These are phyloP conservation scores for Paulownia fortunei DNA, from an alignment of 257 asterid genomes.

Conservation along the genomic window DNA sequence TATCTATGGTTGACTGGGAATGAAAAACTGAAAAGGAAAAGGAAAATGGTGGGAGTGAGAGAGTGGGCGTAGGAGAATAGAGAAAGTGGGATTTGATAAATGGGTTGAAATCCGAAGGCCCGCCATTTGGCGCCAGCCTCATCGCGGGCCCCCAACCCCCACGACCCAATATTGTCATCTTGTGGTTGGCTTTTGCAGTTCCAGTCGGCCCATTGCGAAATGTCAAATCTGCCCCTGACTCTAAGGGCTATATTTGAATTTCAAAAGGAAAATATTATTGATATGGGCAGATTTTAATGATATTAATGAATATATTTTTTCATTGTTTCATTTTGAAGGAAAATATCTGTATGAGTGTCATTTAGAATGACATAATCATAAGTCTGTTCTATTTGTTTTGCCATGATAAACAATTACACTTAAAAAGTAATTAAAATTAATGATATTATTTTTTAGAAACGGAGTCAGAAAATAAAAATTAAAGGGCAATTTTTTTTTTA, in stretches of 20 bases:
- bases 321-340: neutral
- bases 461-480: too few relatives aligned
- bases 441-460: too few relatives aligned
- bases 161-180: constrained; percentile 6
- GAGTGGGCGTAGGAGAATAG: constrained; percentile 2
- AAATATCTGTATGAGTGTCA: neutral
- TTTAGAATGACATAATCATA: neutral
- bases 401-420: too few relatives aligned
- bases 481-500: too few relatives aligned
- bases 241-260: too few relatives aligned
- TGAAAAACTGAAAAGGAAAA: neutral
- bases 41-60: constrained; percentile 12
- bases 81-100: constrained; percentile 38
- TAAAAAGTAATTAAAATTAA: too few relatives aligned
- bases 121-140: constrained; percentile 50
- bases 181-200: constrained; percentile 21
- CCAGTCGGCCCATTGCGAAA: neutral
- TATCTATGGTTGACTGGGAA: constrained; percentile 24
- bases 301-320: neutral
- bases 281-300: too few relatives aligned
- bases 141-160: constrained; percentile 31
- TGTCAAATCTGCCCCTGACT: constrained; percentile 15
- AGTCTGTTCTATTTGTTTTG: too few relatives aligned
- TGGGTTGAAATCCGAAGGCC: constrained; percentile 45
- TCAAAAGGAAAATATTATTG: too few relatives aligned